Percentiles rank a stretch among this genome's conserved stretches.
Evolutionary conservation across 495 filamentous ascomycete genomes (phyloP).

Genomic region (Neohortaea acidophila): DNA sequence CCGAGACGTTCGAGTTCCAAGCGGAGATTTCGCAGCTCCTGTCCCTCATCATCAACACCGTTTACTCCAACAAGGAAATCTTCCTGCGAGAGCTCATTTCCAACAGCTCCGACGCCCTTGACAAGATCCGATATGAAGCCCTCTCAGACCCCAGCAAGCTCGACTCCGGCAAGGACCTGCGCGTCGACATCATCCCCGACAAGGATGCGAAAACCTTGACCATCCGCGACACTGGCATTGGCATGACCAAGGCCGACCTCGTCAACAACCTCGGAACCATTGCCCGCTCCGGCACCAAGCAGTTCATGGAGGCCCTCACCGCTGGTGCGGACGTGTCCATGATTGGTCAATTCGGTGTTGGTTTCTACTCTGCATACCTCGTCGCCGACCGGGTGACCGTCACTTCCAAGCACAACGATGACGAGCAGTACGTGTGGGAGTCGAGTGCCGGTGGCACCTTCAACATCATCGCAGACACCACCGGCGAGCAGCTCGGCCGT

Average conservation of each 20-base stretch:
- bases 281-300: slow-evolving; percentile 96
- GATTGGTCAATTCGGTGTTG: slow-evolving; percentile 99
- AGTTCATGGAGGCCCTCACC: slow-evolving; percentile 98
- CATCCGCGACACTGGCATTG: slow-evolving; percentile 93
- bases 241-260: slow-evolving; percentile 94
- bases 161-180: slow-evolving; percentile 88
- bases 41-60: slow-evolving; percentile 98
- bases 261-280: slow-evolving; percentile 99
- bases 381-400: slow-evolving; percentile 94
- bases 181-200: slow-evolving; percentile 95
- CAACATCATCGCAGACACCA: slow-evolving; percentile 79
- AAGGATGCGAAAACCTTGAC: slow-evolving; percentile 94
- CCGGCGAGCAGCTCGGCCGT: slow-evolving; percentile 78
- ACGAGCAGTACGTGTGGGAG: slow-evolving; percentile 99
- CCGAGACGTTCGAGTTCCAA: slow-evolving; percentile 97
- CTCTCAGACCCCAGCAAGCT: slow-evolving; percentile 95
- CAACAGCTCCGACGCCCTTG: slow-evolving; percentile 93
- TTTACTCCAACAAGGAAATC: slow-evolving; percentile 99
- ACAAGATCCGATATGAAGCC: slow-evolving; percentile 99
- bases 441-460: slow-evolving; percentile 95
- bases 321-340: slow-evolving; percentile 99
- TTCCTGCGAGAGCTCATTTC: slow-evolving; percentile 96
- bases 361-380: slow-evolving; percentile 99
- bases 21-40: slow-evolving; percentile 99
- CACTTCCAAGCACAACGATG: slow-evolving; percentile 96